A percentile compares a stretch with the other conserved stretches of the same genome.
Conservation (phyloP, 306 rosid genomes). For the Lathyrus tuberosus region DNA sequence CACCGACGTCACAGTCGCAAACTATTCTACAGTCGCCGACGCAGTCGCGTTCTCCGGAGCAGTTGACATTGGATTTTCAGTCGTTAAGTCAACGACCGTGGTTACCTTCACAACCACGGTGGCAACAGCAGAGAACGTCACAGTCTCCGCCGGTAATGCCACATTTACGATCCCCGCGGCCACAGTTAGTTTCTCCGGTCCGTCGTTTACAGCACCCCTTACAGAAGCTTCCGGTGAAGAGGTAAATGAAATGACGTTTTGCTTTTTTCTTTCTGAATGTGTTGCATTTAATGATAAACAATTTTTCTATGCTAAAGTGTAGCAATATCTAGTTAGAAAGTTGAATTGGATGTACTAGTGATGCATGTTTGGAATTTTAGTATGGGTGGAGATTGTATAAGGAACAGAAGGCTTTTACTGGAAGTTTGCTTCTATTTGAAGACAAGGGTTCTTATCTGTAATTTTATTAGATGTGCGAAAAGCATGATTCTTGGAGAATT, state of each 20-base stretch:
- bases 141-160: slow-evolving; percentile 37
- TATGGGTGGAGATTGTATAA: background rate
- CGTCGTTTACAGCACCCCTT: slow-evolving; percentile 49
- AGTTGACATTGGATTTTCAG: slow-evolving; percentile 36
- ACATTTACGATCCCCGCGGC: slow-evolving; percentile 34
- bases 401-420: background rate
- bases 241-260: slow-evolving; percentile 8
- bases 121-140: slow-evolving; percentile 24
- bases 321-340: slow-evolving; percentile 8
- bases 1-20: slow-evolving; percentile 13
- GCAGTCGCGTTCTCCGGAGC: slow-evolving; percentile 22
- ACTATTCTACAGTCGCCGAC: slow-evolving; percentile 5
- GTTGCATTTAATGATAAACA: slow-evolving; percentile 1
- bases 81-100: slow-evolving; percentile 34
- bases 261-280: background rate
- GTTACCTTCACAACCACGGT: slow-evolving; percentile 30
- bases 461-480: slow-evolving; percentile 21
- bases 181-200: slow-evolving; percentile 42
- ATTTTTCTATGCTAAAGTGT: background rate
- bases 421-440: slow-evolving; percentile 23
- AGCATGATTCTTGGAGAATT: slow-evolving; percentile 17
- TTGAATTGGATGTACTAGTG: slow-evolving; percentile 15
- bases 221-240: slow-evolving; percentile 47
- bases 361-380: slow-evolving; percentile 3
- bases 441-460: slow-evolving; percentile 6